Evolutionary conservation across 331 rosid genomes (phyloP).

Genomic region (Quercus phellos): DNA sequence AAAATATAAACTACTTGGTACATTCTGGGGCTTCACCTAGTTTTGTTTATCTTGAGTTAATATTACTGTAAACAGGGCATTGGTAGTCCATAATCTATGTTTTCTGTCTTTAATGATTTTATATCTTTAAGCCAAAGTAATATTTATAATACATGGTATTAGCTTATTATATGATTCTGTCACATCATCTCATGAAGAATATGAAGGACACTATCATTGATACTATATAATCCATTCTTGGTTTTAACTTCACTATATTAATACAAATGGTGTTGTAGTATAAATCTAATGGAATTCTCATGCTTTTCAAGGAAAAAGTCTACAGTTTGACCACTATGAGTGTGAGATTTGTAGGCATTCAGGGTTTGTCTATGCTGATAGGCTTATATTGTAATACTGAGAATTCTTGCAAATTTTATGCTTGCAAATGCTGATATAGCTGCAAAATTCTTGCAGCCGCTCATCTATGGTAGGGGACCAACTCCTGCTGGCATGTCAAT

Average conservation of each 20-base stretch:
- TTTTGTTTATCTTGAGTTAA: too few relatives aligned
- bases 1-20: too few relatives aligned
- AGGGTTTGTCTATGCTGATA: too few relatives aligned
- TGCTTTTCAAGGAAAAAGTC: background rate
- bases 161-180: background rate
- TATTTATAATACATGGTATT: background rate
- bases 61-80: background rate
- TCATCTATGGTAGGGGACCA: constrained; percentile 57
- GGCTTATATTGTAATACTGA: background rate
- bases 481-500: constrained; percentile 55
- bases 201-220: background rate
- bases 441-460: constrained; percentile 51
- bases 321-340: background rate
- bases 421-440: constrained; percentile 10
- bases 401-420: background rate
- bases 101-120: background rate
- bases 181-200: background rate
- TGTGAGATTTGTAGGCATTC: background rate
- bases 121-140: background rate
- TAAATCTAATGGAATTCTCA: background rate
- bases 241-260: background rate
- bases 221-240: background rate
- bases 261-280: background rate
- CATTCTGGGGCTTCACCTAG: too few relatives aligned
- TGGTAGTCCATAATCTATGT: background rate